A percentile compares a stretch with the other conserved stretches of the same genome.
phyloP scores from a whole-genome alignment of 2,329 filamentous ascomycete species.

The Ramularia endophylla region DNA sequence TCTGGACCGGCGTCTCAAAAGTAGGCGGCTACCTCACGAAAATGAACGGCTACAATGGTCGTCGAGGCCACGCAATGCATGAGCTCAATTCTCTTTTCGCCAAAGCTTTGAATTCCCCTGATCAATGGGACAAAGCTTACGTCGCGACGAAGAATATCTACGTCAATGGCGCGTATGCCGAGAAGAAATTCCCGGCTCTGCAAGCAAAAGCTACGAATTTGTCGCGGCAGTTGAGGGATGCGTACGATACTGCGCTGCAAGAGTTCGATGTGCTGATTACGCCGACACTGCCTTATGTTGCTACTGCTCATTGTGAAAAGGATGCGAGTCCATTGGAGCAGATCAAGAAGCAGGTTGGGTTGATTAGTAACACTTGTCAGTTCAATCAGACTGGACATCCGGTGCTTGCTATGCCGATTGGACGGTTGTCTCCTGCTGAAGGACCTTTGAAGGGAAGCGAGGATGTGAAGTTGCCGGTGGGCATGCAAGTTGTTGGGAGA shows the following conservation, averaged over 20 bases:
- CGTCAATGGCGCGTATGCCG: slow-evolving; percentile 47
- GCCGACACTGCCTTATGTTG: slow-evolving; percentile 44
- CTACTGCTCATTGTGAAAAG: slow-evolving; percentile 37
- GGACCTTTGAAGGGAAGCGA: slow-evolving; percentile 27
- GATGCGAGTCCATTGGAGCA: slow-evolving; percentile 40
- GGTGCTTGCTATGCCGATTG: slow-evolving; percentile 42
- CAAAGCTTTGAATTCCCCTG: slow-evolving; percentile 38
- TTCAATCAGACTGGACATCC: slow-evolving; percentile 49
- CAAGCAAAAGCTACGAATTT: slow-evolving; percentile 44
- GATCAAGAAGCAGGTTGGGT: slow-evolving; percentile 48
- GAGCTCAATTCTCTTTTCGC: slow-evolving; percentile 47
- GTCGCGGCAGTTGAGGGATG: slow-evolving; percentile 40
- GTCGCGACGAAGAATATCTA: slow-evolving; percentile 51
- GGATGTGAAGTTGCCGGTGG: slow-evolving; percentile 28
- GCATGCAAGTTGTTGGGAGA: slow-evolving; percentile 34
- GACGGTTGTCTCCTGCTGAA: slow-evolving; percentile 44
- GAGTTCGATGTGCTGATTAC: slow-evolving; percentile 43
- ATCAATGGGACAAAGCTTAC: slow-evolving; percentile 48
- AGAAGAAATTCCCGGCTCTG: slow-evolving; percentile 40
- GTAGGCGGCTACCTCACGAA: slow-evolving; percentile 41
- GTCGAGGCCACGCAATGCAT: slow-evolving; percentile 45
- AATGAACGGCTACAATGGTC: slow-evolving; percentile 36
- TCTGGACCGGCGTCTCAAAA: slow-evolving; percentile 44
- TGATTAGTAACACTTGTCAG: slow-evolving; percentile 51
- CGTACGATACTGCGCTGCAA: slow-evolving; percentile 40